Percentiles rank a stretch among this genome's conserved stretches.
phyloP scores from a whole-genome alignment of 1,284 basidiomycete species.

The Inonotus hispidus region DNA sequence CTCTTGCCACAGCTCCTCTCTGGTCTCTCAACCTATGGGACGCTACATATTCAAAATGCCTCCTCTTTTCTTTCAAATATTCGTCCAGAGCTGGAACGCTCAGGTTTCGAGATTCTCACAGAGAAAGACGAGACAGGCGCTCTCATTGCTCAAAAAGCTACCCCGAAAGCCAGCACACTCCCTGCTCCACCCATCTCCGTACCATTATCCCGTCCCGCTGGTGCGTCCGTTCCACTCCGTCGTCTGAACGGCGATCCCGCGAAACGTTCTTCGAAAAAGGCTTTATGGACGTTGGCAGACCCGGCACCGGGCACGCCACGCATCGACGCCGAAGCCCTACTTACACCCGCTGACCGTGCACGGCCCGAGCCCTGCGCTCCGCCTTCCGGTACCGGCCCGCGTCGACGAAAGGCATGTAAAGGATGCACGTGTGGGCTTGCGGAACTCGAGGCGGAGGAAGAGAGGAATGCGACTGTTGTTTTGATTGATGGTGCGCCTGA shows the following conservation, averaged over 20 bases:
- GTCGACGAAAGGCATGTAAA: conserved; percentile 88
- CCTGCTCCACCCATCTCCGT: conserved; percentile 24
- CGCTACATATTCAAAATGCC: conserved; percentile 57
- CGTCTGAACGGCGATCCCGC: conserved; percentile 23
- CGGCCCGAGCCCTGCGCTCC: conserved; percentile 68
- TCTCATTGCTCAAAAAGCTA: conserved; percentile 60
- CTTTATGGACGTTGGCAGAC: conserved; percentile 65
- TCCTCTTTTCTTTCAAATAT: conserved; percentile 39
- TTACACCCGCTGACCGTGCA: conserved; percentile 68
- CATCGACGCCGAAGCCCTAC: conserved; percentile 73
- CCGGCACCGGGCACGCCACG: conserved; percentile 47
- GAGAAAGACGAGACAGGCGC: conserved; percentile 32
- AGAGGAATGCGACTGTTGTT: conserved; percentile 42
- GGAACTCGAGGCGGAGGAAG: conserved; percentile 85
- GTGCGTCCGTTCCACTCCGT: conserved; percentile 30
- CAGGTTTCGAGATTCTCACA: conserved; percentile 57
- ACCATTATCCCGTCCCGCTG: conserved; percentile 28
- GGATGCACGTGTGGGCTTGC: conserved; percentile 89
- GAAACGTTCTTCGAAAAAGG: conserved; percentile 54
- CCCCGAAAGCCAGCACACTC: conserved; percentile 14
- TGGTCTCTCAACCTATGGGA: conserved; percentile 59
- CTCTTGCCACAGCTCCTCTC: conserved; percentile 55
- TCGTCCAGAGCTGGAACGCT: conserved; percentile 51
- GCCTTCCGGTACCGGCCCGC: conserved; percentile 38
- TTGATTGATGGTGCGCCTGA: conserved; percentile 44